phyloP scores from a whole-genome alignment of 2,329 filamentous ascomycete species.

The Fusarium pseudoanthophilum region DNA sequence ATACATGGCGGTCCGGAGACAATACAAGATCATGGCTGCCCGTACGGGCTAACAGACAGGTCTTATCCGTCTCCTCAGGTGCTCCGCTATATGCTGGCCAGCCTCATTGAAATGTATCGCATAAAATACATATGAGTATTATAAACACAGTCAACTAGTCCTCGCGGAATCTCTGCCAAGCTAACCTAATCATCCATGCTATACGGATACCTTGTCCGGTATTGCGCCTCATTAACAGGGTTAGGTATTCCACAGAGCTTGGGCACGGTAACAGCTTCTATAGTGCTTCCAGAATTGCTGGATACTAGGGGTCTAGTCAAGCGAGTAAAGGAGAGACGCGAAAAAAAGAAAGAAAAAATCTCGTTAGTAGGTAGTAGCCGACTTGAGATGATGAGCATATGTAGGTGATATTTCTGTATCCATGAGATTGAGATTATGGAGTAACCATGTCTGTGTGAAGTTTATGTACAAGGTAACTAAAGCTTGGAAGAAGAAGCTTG shows the following conservation, averaged over 20 bases:
- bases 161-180: conserved; percentile 25
- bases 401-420: conserved; percentile 23
- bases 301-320: conserved; percentile 16
- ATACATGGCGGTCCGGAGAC: neutral
- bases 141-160: conserved; percentile 4
- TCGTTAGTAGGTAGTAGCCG: conserved; percentile 24
- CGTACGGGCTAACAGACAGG: neutral
- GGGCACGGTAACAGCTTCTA: conserved; percentile 17
- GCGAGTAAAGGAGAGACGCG: conserved; percentile 20
- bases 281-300: conserved; percentile 32
- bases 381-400: conserved; percentile 20
- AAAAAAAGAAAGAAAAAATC: conserved; percentile 26
- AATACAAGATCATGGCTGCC: neutral
- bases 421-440: conserved; percentile 13
- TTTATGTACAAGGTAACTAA: neutral
- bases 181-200: conserved; percentile 28
- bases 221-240: conserved; percentile 34
- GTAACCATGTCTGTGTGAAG: conserved; percentile 4
- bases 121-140: neutral
- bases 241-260: conserved; percentile 14
- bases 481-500: conserved; percentile 4
- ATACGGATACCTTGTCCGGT: conserved; percentile 19
- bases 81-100: conserved; percentile 5
- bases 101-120: neutral
- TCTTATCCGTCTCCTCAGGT: neutral